Evolutionary conservation across 1,139 yeast genomes (phyloP).

Genomic region (Geotrichum citri-aurantii): DNA sequence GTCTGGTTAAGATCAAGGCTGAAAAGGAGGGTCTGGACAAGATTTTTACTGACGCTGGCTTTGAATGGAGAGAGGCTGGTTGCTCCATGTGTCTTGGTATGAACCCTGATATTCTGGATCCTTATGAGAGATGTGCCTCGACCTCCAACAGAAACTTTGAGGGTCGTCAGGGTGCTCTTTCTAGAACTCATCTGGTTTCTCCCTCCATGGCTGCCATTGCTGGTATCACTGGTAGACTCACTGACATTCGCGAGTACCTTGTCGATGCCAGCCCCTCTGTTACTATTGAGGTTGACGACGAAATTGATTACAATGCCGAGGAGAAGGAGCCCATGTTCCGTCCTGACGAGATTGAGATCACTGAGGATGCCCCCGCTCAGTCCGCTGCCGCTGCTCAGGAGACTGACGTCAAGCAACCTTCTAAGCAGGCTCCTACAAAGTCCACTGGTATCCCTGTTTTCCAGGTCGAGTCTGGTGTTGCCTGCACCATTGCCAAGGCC

Average conservation of each 20-base stretch:
- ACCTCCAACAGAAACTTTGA: constrained; percentile 98
- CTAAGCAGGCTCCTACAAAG: constrained; percentile 36
- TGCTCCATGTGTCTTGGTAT: constrained; percentile 99
- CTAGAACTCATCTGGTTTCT: constrained; percentile 97
- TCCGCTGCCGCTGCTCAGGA: constrained; percentile 27
- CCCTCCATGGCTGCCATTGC: constrained; percentile 99
- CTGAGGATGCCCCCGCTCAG: constrained; percentile 26
- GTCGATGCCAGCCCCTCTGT: constrained; percentile 61
- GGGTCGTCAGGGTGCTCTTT: constrained; percentile 96
- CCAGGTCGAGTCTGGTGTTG: constrained; percentile 68
- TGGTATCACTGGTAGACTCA: constrained; percentile 83
- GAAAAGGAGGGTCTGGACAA: constrained; percentile 92
- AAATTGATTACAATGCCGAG: constrained; percentile 57
- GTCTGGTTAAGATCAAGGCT: constrained; percentile 86
- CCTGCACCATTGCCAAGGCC: constrained; percentile 91
- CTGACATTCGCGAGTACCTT: constrained; percentile 79
- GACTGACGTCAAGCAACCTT: constrained; percentile 27
- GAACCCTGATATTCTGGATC: constrained; percentile 95
- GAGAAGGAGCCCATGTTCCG: constrained; percentile 52
- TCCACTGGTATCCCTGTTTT: constrained; percentile 70
- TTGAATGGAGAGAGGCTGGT: constrained; percentile 99
- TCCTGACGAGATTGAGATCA: constrained; percentile 28
- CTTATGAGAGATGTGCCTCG: constrained; percentile 96
- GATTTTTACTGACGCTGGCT: constrained; percentile 86
- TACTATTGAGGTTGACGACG: constrained; percentile 47